A percentile compares a stretch with the other conserved stretches of the same genome.
These are phyloP conservation scores for Cyberlindnera misumaiensis DNA, from an alignment of 805 yeast genomes.

Conservation along the genomic window DNA sequence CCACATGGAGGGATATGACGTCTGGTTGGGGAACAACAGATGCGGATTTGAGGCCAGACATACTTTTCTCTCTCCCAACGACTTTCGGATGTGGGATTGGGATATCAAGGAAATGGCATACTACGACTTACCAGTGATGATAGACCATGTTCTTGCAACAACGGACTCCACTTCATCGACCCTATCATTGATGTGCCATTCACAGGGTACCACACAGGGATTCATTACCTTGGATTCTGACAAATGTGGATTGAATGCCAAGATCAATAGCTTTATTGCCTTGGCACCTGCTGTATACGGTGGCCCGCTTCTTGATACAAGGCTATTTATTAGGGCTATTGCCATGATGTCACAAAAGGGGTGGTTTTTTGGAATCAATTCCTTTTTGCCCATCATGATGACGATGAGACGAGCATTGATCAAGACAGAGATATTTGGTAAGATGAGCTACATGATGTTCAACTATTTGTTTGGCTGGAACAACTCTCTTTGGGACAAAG, in stretches of 20 bases:
- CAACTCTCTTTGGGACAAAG: slow-evolving; percentile 66
- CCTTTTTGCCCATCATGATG: slow-evolving; percentile 76
- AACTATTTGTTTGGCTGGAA: slow-evolving; percentile 85
- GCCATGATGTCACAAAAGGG: slow-evolving; percentile 42
- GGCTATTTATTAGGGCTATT: slow-evolving; percentile 56
- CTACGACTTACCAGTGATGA: slow-evolving; percentile 68
- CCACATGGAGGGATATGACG: slow-evolving; percentile 59
- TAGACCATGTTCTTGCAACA: slow-evolving; percentile 47
- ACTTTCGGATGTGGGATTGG: slow-evolving; percentile 85
- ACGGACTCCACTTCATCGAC: slow-evolving; percentile 31
- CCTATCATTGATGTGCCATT: slow-evolving; percentile 69
- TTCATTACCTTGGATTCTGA: slow-evolving; percentile 58
- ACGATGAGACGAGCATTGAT: slow-evolving; percentile 44
- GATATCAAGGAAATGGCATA: slow-evolving; percentile 77
- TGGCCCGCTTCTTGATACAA: slow-evolving; percentile 63
- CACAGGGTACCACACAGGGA: slow-evolving; percentile 90
- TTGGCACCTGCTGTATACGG: slow-evolving; percentile 91
- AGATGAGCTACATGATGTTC: slow-evolving; percentile 73
- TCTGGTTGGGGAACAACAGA: slow-evolving; percentile 89
- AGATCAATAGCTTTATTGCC: slow-evolving; percentile 63
- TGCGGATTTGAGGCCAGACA: slow-evolving; percentile 79
- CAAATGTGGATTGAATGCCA: slow-evolving; percentile 38
- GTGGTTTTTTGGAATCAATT: slow-evolving; percentile 63
- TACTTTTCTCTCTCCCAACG: slow-evolving; percentile 33
- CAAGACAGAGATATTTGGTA: slow-evolving; percentile 48